Conservation (phyloP, 805 yeast species). For the Limtongia smithiae region DNA sequence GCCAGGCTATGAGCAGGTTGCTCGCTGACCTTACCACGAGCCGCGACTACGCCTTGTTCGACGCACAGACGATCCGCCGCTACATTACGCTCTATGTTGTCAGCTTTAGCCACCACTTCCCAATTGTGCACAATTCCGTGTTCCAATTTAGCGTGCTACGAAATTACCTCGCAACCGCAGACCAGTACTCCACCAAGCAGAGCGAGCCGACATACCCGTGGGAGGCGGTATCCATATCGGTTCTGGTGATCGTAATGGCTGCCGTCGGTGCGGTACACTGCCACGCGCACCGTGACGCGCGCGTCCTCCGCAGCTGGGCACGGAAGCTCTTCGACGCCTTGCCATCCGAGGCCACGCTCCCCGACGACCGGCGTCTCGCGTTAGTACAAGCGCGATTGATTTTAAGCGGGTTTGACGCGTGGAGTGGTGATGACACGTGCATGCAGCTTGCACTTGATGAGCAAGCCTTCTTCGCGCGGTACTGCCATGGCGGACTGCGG, state of each 20-base stretch:
- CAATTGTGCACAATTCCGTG: slow-evolving; percentile 11
- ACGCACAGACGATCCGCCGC: slow-evolving; percentile 11
- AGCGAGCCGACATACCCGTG: slow-evolving; percentile 6
- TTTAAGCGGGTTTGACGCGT: slow-evolving; percentile 12
- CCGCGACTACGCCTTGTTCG: slow-evolving; percentile 6
- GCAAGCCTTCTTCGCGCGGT: slow-evolving; percentile 15
- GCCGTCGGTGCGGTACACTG: slow-evolving; percentile 12
- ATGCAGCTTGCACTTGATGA: slow-evolving; percentile 15
- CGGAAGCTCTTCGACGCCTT: slow-evolving; percentile 7
- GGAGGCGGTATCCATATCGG: slow-evolving; percentile 12
- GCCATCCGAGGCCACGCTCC: slow-evolving; percentile 10
- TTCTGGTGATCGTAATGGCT: slow-evolving; percentile 7
- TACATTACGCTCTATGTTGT: slow-evolving; percentile 9
- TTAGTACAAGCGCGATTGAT: slow-evolving; percentile 10
- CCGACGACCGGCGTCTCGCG: slow-evolving; percentile 13
- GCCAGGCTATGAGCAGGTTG: slow-evolving; percentile 10
- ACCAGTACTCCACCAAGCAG: background rate
- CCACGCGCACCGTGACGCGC: slow-evolving; percentile 12
- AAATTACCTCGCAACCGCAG: background rate
- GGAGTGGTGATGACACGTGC: slow-evolving; percentile 17
- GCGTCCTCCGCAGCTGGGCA: slow-evolving; percentile 9
- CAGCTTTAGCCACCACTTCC: slow-evolving; percentile 9
- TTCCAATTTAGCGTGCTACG: slow-evolving; percentile 7
- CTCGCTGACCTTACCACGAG: slow-evolving; percentile 3
- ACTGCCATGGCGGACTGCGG: slow-evolving; percentile 6